These are phyloP conservation scores for Bryoerythrophyllum caledonicum DNA, from an alignment of 225 moss, liverwort and hornwort genomes.

Conservation along the genomic window DNA sequence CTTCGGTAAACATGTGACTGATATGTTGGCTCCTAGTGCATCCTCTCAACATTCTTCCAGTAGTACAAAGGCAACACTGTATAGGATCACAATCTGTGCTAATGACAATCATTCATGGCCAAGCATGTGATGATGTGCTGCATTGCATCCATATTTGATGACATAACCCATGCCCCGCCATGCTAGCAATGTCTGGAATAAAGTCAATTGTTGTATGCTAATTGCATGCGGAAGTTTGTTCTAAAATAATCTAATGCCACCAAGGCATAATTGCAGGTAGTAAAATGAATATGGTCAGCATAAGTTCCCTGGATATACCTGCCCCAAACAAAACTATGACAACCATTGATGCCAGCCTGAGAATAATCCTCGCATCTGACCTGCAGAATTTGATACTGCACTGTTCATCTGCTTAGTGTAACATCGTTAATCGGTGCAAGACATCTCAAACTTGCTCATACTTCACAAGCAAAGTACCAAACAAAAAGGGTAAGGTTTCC, in stretches of 20 bases:
- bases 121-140: neutral
- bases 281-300: too few relatives aligned
- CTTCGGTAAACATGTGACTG: neutral
- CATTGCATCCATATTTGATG: neutral
- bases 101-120: neutral
- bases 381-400: neutral
- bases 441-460: neutral
- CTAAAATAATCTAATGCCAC: too few relatives aligned
- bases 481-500: too few relatives aligned
- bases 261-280: too few relatives aligned
- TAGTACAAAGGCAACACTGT: neutral
- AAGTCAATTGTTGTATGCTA: neutral
- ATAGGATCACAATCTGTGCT: neutral
- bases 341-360: neutral
- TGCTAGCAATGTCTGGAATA: conserved; percentile 2
- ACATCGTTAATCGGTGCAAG: neutral
- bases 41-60: neutral
- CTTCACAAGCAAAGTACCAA: too few relatives aligned
- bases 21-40: neutral
- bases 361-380: neutral
- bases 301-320: neutral
- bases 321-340: too few relatives aligned
- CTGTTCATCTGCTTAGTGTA: neutral
- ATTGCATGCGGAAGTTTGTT: neutral
- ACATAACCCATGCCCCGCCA: neutral